phyloP scores from a whole-genome alignment of 257 asterid genomes.

The Jacaranda mimosifolia region DNA sequence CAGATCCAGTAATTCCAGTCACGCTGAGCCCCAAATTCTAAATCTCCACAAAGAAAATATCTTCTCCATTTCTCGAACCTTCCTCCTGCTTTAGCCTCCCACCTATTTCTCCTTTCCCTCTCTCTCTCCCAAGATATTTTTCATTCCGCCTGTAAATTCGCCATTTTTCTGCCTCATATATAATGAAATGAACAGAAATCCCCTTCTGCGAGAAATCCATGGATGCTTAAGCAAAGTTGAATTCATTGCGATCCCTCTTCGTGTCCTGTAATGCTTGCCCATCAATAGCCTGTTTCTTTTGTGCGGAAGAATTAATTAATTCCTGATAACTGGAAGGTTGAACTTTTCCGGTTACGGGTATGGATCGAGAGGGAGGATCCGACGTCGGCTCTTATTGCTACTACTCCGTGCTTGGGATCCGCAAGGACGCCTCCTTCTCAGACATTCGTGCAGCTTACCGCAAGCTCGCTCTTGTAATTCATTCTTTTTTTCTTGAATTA shows the following conservation, averaged over 20 bases:
- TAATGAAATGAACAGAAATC: constrained; percentile 4
- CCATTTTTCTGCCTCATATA: constrained; percentile 8
- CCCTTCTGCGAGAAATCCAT: background rate
- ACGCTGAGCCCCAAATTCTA: constrained; percentile 22
- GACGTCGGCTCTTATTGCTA: constrained; percentile 58
- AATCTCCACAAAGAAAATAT: constrained; percentile 50
- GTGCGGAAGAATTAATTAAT: constrained; percentile 25
- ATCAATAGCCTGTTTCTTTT: background rate
- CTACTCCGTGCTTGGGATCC: constrained; percentile 81
- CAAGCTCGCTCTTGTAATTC: constrained; percentile 74
- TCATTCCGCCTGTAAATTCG: background rate
- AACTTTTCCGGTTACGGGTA: constrained; percentile 24
- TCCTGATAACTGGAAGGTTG: constrained; percentile 3
- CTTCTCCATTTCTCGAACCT: constrained; percentile 67
- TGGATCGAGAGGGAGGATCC: constrained; percentile 79
- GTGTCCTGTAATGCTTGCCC: constrained; percentile 3
- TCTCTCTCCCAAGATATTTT: constrained; percentile 51
- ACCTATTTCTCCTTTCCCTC: background rate
- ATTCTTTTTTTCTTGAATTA: background rate
- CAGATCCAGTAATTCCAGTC: constrained; percentile 35
- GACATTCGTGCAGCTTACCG: constrained; percentile 91
- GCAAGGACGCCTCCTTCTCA: constrained; percentile 79
- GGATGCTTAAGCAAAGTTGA: constrained; percentile 21
- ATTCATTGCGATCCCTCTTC: constrained; percentile 26
- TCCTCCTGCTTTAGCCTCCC: constrained; percentile 32